A percentile compares a stretch with the other conserved stretches of the same genome.
Evolutionary conservation across 768 basidiomycete genomes (phyloP).

Genomic region (Termitomyces sp.): DNA sequence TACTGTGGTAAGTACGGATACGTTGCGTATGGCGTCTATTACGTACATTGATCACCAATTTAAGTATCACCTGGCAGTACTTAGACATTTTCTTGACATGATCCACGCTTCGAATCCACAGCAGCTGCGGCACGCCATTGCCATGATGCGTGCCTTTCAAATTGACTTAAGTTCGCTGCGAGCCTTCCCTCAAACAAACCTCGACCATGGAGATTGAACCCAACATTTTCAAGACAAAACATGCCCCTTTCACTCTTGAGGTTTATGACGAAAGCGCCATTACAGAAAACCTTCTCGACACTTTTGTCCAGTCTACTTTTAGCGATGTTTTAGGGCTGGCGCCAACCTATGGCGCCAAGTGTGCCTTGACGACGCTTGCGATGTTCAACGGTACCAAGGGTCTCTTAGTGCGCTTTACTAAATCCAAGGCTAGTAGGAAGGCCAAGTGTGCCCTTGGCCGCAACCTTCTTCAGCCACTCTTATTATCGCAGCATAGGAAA

Average conservation of each 20-base stretch:
- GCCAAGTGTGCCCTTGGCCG: constrained; percentile 10
- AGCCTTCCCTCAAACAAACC: not conserved
- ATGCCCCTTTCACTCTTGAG: constrained; percentile 24
- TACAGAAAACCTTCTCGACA: constrained; percentile 16
- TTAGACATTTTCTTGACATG: not conserved
- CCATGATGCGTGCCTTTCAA: not conserved
- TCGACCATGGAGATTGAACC: constrained; percentile 25
- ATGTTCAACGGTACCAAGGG: constrained; percentile 32
- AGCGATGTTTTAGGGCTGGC: constrained; percentile 36
- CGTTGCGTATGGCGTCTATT: not conserved
- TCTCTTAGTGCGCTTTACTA: constrained; percentile 31
- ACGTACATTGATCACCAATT: not conserved
- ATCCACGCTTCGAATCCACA: not conserved
- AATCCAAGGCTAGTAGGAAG: constrained; percentile 6
- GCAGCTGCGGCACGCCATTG: not conserved
- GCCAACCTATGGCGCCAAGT: constrained; percentile 33
- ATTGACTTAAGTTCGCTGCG: not conserved
- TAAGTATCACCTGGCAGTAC: no score
- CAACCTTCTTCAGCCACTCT: constrained; percentile 25
- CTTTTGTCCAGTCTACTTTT: constrained; percentile 24
- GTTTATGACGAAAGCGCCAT: constrained; percentile 24
- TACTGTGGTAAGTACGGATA: no score
- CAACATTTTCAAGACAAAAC: constrained; percentile 26
- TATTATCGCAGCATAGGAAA: constrained; percentile 28
- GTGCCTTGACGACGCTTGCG: constrained; percentile 32